These are phyloP conservation scores for Handroanthus guayacan DNA, from an alignment of 257 asterid genomes.

Conservation along the genomic window DNA sequence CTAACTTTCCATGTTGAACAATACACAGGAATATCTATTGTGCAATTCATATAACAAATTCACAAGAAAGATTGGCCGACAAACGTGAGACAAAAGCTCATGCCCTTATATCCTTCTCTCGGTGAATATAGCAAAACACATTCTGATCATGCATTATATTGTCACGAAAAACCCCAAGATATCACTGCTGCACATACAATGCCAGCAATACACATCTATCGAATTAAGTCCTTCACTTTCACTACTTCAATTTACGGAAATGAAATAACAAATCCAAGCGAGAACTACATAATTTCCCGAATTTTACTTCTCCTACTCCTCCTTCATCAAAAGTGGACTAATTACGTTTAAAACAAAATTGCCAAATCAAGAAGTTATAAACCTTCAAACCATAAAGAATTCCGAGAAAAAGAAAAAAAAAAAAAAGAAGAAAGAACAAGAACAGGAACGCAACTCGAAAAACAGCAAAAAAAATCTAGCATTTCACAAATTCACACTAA, in stretches of 20 bases:
- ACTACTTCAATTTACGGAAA: slow-evolving; percentile 17
- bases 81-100: background rate
- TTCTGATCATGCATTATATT: background rate
- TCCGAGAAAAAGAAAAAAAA: background rate
- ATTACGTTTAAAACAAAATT: background rate
- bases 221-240: background rate
- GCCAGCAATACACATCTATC: background rate
- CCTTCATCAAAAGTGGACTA: background rate
- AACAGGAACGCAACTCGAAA: background rate
- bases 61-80: background rate
- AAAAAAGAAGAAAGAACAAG: too few relatives aligned
- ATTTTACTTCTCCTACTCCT: background rate
- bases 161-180: background rate
- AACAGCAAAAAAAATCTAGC: background rate
- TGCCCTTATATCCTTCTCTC: slow-evolving; percentile 4
- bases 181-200: slow-evolving; percentile 1
- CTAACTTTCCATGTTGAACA: slow-evolving; percentile 1
- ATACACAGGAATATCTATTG: background rate
- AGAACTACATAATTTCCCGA: slow-evolving; percentile 5
- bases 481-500: slow-evolving; percentile 1
- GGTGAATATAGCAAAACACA: background rate
- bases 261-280: background rate
- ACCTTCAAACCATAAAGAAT: background rate
- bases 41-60: background rate
- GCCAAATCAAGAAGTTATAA: background rate